Base-by-base conservation (phyloP, 225 moss, liverwort and hornwort species). In the Bryum argenteum region DNA sequence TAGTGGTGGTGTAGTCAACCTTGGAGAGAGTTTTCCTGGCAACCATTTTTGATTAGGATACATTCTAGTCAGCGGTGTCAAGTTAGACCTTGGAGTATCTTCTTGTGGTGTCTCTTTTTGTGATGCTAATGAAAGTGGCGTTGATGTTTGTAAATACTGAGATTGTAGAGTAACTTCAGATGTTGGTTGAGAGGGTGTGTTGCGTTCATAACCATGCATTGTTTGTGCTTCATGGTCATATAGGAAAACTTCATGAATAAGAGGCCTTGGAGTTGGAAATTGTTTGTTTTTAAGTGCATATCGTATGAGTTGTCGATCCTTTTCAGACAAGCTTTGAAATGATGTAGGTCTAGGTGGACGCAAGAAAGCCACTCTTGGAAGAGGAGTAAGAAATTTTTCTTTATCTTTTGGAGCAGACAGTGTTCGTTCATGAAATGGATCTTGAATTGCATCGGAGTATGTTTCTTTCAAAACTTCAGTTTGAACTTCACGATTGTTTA, bases 281-380 rank as follows among this genome's bases (percentile, higher is more conserved):
- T 28, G 6, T 3, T 58, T 58, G 19, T 74, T 52, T 10, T 64
- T 18, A 20, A 58, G 11, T 5, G 79, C 63, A 21, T 17, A 10
- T 52, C 5, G 28, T 19, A 74, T 74, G 52, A 70, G n/a, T n/a
- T 61, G 15, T 23, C 3, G 44, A 14, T 72, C 67, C 21, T 60
- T 72, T 37, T 8, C 14, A 0, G 47, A 10, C 4, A 54, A 37
- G 18, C 13, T 58, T 37, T 50, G 63, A 55, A 52, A 10, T 17
- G 33, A 38, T 11, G n/a, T 0, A 23, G 1, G 58, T 52, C 33
- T 69, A 10, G 22, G 14, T 9, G 43, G 52, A 17, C 37, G 26
- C 7, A 45, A 22, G 5, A 61, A 37, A 13, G 51, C 61, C n/a
- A 70, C 42, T 28, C 74, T 79, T 1, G 63, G 28, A 0, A 56